Evolutionary conservation across 108 stramenopile genomes (phyloP).

Genomic region (Cylindrotheca closterium): DNA sequence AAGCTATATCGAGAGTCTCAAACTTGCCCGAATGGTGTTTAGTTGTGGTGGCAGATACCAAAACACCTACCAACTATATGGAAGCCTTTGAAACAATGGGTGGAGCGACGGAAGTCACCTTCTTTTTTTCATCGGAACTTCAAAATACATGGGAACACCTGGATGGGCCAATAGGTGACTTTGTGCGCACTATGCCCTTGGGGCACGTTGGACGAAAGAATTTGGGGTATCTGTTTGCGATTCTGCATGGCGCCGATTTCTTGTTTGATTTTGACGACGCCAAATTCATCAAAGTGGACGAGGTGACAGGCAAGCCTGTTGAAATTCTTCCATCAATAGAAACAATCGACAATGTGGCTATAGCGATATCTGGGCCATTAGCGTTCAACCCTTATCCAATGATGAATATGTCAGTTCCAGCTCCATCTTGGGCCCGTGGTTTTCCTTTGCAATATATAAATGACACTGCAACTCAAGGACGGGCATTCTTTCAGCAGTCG

Average conservation of each 20-base stretch:
- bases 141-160: slow-evolving; percentile 9
- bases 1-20: slow-evolving; percentile 27
- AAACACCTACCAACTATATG: too few species aligned
- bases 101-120: too few species aligned
- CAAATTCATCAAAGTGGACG: slow-evolving; percentile 28
- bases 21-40: slow-evolving; percentile 42
- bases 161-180: slow-evolving; percentile 10
- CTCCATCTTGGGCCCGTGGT: slow-evolving; percentile 61
- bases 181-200: slow-evolving; percentile 40
- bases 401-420: slow-evolving; percentile 29
- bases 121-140: slow-evolving; percentile 11
- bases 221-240: slow-evolving; percentile 59
- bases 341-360: slow-evolving; percentile 4
- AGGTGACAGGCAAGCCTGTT: too few species aligned
- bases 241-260: slow-evolving; percentile 45
- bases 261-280: too few species aligned
- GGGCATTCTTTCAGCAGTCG: background rate
- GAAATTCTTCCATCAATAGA: too few species aligned
- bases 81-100: too few species aligned
- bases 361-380: background rate
- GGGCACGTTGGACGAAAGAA: slow-evolving; percentile 63
- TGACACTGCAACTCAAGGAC: slow-evolving; percentile 18
- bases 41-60: slow-evolving; percentile 60
- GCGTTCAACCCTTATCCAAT: slow-evolving; percentile 49
- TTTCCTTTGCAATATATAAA: slow-evolving; percentile 40